Base-by-base conservation (phyloP, 495 filamentous ascomycete species). In the Amorphotheca resinae region DNA sequence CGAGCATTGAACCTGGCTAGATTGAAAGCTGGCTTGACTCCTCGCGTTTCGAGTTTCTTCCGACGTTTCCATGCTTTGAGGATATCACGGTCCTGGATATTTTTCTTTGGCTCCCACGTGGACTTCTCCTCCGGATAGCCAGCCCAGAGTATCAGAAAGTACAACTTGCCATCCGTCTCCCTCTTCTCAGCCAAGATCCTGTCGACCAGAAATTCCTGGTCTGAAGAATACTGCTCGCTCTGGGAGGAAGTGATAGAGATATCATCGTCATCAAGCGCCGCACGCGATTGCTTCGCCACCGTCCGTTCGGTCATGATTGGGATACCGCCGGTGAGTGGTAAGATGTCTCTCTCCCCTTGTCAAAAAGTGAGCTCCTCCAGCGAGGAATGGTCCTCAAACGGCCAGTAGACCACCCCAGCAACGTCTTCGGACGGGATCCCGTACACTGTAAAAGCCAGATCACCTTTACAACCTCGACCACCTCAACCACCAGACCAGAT, bases 61-160 rank as follows among this genome's bases (percentile, higher is more conserved):
- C 61, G 69, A n/a, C 63, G 53, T 7, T 64, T 56, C 80, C 80
- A 86, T 2, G 66, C 63, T 0, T 39, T 20, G 1, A 74, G 54
- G 4, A 75, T 64, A 0, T 63, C 59, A 6, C 9, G n/a, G 11
- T 64, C 56, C 16, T 68, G 56, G 28, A 87, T 71, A 34, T 67
- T 59, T 0, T 67, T 55, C n/a, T 53, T 53, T 0, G 79, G 74
- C 46, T 85, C 80, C 82, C 80, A 87, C 2, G 71, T 76, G 38
- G 70, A 63, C 35, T 75, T 55, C 9, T 74, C 46, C 7, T 76
- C 36, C 1, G 64, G 59, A 45, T 82, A 87, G n/a, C 64, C 68
- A 18, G 65, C 65, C 83, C 83, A 88, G 46, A 72, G 67, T 23
- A 86, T 69, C 2, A 87, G 64, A 52, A 79, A 87, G 18, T 57